Base-by-base conservation (phyloP, 768 basidiomycete genomes). In the Calocybe cyanea region DNA sequence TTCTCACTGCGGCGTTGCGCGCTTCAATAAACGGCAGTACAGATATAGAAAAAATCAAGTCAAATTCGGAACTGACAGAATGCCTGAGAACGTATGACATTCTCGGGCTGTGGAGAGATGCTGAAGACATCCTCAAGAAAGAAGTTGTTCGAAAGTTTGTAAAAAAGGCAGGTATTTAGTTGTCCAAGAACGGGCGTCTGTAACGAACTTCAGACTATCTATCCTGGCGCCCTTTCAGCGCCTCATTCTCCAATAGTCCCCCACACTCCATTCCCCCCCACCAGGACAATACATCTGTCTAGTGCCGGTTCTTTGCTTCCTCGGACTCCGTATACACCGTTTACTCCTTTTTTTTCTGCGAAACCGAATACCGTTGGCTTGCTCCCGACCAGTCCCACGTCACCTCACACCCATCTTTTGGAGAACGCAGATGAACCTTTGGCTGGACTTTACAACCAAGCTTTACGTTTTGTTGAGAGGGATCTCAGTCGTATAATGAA, bases 51-150 rank as follows among this genome's bases (percentile, higher is more conserved):
- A 83, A 75, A 56, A 70, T 70, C 9, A 87, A 84, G 51, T 67
- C 73, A 52, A 64, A 77, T 23, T 65, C 76, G 13, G 91, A 92
- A 53, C 61, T 92, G 43, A 80, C 77, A 1, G 90, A 93, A 55
- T 89, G 89, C 58, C 64, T 94, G 35, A 68, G 78, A 35, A 86
- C 86, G 2, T 94, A 94, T 57, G 87, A 92, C 53, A 63, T 76
- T 6, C 68, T 99, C 40, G 78, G 82, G 10, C 77, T 92, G 7
- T 92, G 90, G 88, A 69, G 80, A 55, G 83, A 89, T 51, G 95
- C 93, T 1, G 94, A 95, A 65, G 88, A 92, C 48, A 82, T 96
- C 14, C 66, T 97, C 41, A 73, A 85, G 45, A 70, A 69, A 41
- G 80, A 85, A 35, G 69, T 96, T 30, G 76, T 92, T 28, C 78